phyloP scores from a whole-genome alignment of 202 grass and related monocot genomes.

The Setaria italica region DNA sequence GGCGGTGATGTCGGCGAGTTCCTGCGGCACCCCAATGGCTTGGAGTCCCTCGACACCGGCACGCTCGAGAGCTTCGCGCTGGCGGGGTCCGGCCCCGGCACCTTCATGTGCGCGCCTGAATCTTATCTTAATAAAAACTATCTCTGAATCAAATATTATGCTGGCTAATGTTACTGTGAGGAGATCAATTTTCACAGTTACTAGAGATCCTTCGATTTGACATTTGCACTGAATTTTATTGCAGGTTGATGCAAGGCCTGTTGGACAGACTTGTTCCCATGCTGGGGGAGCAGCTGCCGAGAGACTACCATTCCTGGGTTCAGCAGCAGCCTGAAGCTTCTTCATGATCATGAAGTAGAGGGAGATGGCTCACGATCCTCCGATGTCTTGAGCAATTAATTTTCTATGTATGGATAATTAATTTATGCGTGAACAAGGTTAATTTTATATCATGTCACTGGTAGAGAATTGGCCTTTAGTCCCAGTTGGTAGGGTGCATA shows the following conservation, averaged over 20 bases:
- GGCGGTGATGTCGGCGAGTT: constrained; percentile 59
- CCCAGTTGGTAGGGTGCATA: too few species aligned
- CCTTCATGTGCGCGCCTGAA: constrained; percentile 59
- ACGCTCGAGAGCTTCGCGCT: constrained; percentile 70
- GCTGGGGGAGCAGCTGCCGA: too few species aligned
- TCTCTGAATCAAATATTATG: neutral
- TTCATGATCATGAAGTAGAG: too few species aligned
- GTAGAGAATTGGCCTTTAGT: too few species aligned
- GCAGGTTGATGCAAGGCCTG: constrained; percentile 81
- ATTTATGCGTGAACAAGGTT: too few species aligned
- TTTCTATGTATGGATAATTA: too few species aligned
- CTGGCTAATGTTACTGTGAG: neutral
- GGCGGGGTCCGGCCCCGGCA: constrained; percentile 23
- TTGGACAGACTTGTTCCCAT: constrained; percentile 83
- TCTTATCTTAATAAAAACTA: neutral
- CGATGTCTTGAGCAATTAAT: too few species aligned
- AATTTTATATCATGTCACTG: too few species aligned
- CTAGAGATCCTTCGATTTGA: neutral
- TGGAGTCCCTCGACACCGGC: constrained; percentile 79
- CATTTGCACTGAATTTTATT: constrained; percentile 1
- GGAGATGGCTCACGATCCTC: too few species aligned
- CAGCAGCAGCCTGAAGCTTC: too few species aligned
- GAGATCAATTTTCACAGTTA: neutral
- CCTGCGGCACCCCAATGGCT: constrained; percentile 63
- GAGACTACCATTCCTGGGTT: too few species aligned